phyloP scores from a whole-genome alignment of 225 moss, liverwort and hornwort species.

The Asterella californica region DNA sequence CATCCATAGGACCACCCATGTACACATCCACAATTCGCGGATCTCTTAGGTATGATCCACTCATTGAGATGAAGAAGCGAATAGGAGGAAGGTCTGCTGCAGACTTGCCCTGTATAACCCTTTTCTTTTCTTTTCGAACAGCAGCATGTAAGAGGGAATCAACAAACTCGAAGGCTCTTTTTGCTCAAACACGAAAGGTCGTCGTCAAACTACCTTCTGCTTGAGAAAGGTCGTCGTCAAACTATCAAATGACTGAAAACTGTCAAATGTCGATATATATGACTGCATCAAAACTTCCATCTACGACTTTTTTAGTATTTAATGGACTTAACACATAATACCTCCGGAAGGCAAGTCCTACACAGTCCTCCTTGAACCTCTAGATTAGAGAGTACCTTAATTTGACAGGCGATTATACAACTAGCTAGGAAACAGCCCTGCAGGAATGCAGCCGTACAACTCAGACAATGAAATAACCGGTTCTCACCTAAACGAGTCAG shows the following conservation, averaged over 20 bases:
- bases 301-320: not conserved
- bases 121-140: conserved; percentile 29
- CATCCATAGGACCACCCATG: conserved; percentile 40
- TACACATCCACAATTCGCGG: conserved; percentile 51
- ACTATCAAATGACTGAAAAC: not conserved
- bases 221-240: not conserved
- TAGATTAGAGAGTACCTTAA: not conserved
- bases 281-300: not conserved
- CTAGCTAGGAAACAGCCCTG: conserved; percentile 59
- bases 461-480: not conserved
- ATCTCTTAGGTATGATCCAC: conserved; percentile 60
- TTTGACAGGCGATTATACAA: conserved; percentile 3
- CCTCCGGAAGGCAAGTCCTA: not conserved
- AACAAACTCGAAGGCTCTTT: not conserved
- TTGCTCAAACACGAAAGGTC: too few relatives aligned
- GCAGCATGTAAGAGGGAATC: not conserved
- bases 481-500: not conserved
- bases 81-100: conserved; percentile 49
- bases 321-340: not conserved
- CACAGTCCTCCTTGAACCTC: not conserved
- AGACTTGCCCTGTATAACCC: conserved; percentile 26
- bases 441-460: not conserved
- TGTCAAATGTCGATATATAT: not conserved
- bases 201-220: not conserved
- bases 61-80: conserved; percentile 54